Conservation (phyloP, 2,329 filamentous ascomycete species). For the Mycogone perniciosa region DNA sequence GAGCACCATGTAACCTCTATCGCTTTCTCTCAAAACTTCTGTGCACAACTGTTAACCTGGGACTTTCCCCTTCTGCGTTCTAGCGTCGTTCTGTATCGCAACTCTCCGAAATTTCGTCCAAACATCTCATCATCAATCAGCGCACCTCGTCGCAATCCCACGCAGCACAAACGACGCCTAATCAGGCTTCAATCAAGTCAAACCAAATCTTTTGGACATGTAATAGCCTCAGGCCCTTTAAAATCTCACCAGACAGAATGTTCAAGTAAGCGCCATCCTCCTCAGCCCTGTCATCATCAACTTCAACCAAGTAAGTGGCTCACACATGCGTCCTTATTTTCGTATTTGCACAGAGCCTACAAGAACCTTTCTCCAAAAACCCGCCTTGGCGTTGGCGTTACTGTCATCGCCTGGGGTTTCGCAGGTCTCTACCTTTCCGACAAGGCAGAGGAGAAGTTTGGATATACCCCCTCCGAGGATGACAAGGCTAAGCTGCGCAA, state of each 20-base stretch:
- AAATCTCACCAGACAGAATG: not conserved
- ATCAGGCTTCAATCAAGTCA: too few species aligned
- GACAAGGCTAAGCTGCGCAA: slow-evolving; percentile 63
- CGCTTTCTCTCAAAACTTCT: too few species aligned
- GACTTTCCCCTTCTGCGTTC: too few species aligned
- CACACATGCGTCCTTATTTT: not conserved
- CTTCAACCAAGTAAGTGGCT: not conserved
- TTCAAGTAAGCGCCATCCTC: slow-evolving; percentile 5
- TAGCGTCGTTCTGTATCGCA: too few species aligned
- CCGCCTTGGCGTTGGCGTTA: slow-evolving; percentile 64
- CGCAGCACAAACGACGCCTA: too few species aligned
- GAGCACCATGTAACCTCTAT: too few species aligned
- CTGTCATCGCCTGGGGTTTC: slow-evolving; percentile 69
- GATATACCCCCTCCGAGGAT: slow-evolving; percentile 64
- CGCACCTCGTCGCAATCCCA: too few species aligned
- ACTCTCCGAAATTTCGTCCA: too few species aligned
- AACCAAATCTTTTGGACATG: too few species aligned
- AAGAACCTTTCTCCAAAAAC: slow-evolving; percentile 64
- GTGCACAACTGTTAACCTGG: too few species aligned
- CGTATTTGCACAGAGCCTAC: slow-evolving; percentile 50
- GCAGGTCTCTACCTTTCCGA: slow-evolving; percentile 70
- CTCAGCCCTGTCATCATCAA: not conserved
- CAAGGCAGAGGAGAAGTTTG: slow-evolving; percentile 64
- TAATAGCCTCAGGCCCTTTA: too few species aligned
- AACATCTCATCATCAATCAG: too few species aligned